Evolutionary conservation across 2,329 filamentous ascomycete species (phyloP).

Genomic region (Daldinia eschscholtzii): DNA sequence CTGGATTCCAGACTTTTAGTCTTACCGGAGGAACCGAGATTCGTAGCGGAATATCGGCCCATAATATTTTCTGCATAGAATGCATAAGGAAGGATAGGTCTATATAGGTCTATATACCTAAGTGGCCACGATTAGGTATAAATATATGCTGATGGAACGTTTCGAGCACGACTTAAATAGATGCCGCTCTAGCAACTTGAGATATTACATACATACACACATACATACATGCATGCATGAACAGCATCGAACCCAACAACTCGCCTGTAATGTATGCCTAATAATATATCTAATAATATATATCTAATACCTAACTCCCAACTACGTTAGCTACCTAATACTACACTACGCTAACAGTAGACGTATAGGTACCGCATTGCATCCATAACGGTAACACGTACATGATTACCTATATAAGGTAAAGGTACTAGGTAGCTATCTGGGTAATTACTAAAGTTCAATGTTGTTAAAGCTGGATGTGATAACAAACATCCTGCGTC

Average conservation of each 20-base stretch:
- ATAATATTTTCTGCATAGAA: background rate
- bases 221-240: constrained; percentile 6
- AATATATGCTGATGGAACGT: background rate
- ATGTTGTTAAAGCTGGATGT: background rate
- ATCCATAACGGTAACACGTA: too few species aligned
- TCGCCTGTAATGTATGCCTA: constrained; percentile 1
- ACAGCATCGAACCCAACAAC: constrained; percentile 6
- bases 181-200: constrained; percentile 5
- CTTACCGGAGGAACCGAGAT: constrained; percentile 12
- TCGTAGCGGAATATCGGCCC: constrained; percentile 11
- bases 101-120: background rate
- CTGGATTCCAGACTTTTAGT: background rate
- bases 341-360: background rate
- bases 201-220: constrained; percentile 13
- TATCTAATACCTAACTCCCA: constrained; percentile 2
- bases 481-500: constrained; percentile 3
- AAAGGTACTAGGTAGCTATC: too few species aligned
- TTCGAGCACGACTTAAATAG: constrained; percentile 11
- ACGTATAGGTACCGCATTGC: too few species aligned
- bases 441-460: background rate
- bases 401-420: background rate
- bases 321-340: background rate
- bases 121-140: background rate
- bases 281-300: background rate
- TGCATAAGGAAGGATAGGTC: background rate